Evolutionary conservation across 306 rosid species (phyloP).

Genomic region (Lathyrus sativus): DNA sequence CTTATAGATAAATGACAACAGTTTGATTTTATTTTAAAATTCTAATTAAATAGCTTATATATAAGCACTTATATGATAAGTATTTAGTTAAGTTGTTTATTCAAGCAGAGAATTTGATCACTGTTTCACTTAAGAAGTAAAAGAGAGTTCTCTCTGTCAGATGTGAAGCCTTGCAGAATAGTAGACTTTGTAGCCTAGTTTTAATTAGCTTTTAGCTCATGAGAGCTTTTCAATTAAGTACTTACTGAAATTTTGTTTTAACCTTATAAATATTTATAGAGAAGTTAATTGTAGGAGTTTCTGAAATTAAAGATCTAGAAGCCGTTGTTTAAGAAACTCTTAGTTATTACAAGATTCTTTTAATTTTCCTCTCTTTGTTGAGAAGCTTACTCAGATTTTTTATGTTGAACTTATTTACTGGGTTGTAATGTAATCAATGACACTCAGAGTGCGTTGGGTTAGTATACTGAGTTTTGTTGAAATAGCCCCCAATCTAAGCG

Average conservation of each 20-base stretch:
- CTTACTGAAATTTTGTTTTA: no score
- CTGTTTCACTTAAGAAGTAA: not conserved
- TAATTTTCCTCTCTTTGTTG: not conserved
- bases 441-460: not conserved
- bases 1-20: not conserved
- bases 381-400: not conserved
- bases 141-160: not conserved
- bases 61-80: not conserved
- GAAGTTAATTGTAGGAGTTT: not conserved
- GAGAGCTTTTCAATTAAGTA: not conserved
- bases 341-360: not conserved
- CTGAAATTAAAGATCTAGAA: not conserved
- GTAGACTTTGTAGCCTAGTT: not conserved
- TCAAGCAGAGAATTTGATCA: not conserved
- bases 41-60: not conserved
- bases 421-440: not conserved
- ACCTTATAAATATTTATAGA: not conserved
- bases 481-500: not conserved
- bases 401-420: not conserved
- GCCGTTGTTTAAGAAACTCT: not conserved
- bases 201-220: not conserved
- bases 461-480: not conserved
- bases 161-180: constrained; percentile 1
- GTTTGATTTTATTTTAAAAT: not conserved
- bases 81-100: not conserved